Percentiles rank a stretch among this genome's conserved stretches.
These are phyloP conservation scores for Colletotrichum viniferum DNA, from an alignment of 2,329 filamentous ascomycete genomes.

Conservation along the genomic window DNA sequence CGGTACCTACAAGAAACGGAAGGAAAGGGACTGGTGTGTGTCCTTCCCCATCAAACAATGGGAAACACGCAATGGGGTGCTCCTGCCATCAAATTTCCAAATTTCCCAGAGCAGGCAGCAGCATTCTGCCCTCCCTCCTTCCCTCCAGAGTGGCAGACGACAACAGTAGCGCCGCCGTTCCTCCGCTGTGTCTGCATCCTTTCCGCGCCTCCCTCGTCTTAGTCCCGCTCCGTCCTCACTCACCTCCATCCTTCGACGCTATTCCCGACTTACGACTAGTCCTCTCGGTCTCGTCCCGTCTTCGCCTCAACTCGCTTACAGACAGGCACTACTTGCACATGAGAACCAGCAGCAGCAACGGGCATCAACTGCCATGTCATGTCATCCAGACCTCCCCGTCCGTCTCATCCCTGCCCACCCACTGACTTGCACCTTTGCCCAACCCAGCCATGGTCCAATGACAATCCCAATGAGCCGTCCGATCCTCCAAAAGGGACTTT, in stretches of 20 bases:
- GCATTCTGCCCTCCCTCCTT: neutral
- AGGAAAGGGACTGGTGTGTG: neutral
- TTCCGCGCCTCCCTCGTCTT: neutral
- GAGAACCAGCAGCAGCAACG: neutral
- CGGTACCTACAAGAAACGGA: neutral
- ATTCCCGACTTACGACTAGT: neutral
- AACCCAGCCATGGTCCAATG: neutral
- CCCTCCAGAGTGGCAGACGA: neutral
- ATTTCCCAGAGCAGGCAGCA: neutral
- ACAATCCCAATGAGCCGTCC: slow-evolving; percentile 11
- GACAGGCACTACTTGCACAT: neutral
- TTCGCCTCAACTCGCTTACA: neutral
- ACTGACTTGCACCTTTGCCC: neutral
- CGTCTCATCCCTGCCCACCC: neutral
- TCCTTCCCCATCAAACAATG: neutral
- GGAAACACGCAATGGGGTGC: neutral
- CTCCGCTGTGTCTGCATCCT: neutral
- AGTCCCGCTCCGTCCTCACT: neutral
- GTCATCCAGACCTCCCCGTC: neutral
- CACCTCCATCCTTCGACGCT: neutral
- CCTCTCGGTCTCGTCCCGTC: neutral
- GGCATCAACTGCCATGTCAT: neutral
- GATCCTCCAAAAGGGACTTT: neutral
- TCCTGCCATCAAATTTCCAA: neutral
- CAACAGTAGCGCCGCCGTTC: neutral